phyloP scores from a whole-genome alignment of 805 yeast genomes.

The Starmera amethionina region DNA sequence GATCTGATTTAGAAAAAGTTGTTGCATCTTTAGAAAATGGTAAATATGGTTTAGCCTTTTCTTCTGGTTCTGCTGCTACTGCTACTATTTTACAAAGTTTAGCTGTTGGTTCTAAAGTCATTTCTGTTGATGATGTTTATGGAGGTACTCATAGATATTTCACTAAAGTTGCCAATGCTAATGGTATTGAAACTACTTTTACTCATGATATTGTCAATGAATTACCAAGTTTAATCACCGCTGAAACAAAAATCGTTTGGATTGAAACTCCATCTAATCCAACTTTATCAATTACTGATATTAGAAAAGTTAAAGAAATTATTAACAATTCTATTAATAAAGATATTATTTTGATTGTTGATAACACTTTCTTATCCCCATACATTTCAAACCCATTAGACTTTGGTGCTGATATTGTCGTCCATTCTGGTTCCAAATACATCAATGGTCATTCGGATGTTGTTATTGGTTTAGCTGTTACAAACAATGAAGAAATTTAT shows the following conservation, averaged over 20 bases:
- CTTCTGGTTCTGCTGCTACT: conserved; percentile 83
- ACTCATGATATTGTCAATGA: conserved; percentile 56
- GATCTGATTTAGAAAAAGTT: conserved; percentile 70
- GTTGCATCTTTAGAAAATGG: conserved; percentile 75
- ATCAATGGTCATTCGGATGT: conserved; percentile 91
- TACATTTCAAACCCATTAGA: conserved; percentile 76
- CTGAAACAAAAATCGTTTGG: conserved; percentile 73
- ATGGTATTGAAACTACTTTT: conserved; percentile 63
- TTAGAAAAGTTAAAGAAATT: conserved; percentile 46
- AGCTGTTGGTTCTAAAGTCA: conserved; percentile 62
- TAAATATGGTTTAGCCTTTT: conserved; percentile 63
- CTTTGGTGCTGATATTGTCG: conserved; percentile 80
- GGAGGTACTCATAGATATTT: conserved; percentile 91
- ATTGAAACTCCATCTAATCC: conserved; percentile 87
- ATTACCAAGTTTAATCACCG: conserved; percentile 42
- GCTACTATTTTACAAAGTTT: conserved; percentile 67
- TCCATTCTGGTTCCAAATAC: conserved; percentile 85
- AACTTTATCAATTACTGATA: conserved; percentile 71
- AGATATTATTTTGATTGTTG: conserved; percentile 60
- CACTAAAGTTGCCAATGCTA: conserved; percentile 74
- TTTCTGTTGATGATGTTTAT: conserved; percentile 78
- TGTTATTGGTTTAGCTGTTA: conserved; percentile 75
- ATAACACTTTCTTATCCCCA: conserved; percentile 84
- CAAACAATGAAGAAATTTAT: conserved; percentile 50
- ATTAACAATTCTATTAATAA: conserved; percentile 40